A percentile compares a stretch with the other conserved stretches of the same genome.
Conservation (phyloP, 2,329 filamentous ascomycete species). For the Pochonia chlamydosporia region DNA sequence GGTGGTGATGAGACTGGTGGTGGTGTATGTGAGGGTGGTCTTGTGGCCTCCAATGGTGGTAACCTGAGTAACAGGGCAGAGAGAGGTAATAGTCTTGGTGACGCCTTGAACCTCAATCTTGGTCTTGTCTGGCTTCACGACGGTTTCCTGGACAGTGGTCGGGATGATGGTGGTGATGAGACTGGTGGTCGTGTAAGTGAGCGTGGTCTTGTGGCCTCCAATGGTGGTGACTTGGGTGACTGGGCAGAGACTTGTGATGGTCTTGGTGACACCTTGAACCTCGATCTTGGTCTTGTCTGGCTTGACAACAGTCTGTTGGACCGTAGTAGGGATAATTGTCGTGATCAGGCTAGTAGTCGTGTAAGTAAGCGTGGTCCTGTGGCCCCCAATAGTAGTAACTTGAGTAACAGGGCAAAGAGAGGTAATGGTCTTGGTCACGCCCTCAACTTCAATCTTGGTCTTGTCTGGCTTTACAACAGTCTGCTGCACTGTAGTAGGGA, state of each 20-base stretch:
- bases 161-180: conserved; percentile 21
- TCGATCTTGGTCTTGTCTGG: conserved; percentile 25
- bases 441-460: conserved; percentile 10
- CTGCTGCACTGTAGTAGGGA: conserved; percentile 26
- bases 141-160: conserved; percentile 22
- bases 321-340: conserved; percentile 22
- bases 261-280: conserved; percentile 29
- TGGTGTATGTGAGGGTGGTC: conserved; percentile 30
- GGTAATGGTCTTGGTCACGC: conserved; percentile 34
- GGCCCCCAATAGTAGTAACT: conserved; percentile 36
- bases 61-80: conserved; percentile 39
- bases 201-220: conserved; percentile 10
- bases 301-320: conserved; percentile 23
- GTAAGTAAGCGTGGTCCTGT: conserved; percentile 26
- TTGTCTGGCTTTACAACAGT: conserved; percentile 9
- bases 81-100: conserved; percentile 36
- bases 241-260: conserved; percentile 37
- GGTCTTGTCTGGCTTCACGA: conserved; percentile 25
- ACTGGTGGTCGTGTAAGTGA: conserved; percentile 18
- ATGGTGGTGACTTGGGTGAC: conserved; percentile 30
- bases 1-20: conserved; percentile 31
- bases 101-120: conserved; percentile 25
- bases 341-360: conserved; percentile 21
- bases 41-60: conserved; percentile 35
- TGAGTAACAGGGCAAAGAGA: conserved; percentile 32